Base-by-base conservation (phyloP, 2,329 filamentous ascomycete species). In the Pseudocercospora crystallina region DNA sequence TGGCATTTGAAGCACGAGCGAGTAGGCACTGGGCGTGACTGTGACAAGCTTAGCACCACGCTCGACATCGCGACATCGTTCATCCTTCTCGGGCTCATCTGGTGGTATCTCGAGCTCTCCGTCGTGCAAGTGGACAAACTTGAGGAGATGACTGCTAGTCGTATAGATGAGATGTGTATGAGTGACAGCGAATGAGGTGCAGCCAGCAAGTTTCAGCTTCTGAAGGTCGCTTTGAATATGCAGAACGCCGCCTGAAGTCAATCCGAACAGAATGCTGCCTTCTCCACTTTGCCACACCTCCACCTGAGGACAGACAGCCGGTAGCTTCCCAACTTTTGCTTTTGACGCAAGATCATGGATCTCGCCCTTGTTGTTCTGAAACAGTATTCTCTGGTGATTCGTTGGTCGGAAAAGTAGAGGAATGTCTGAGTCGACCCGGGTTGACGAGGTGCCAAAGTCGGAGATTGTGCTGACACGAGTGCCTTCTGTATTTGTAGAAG, bases 1-100 rank as follows among this genome's bases (percentile, higher is more conserved):
- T 1, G 94, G 94, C 89, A 96, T 96, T 68, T 99, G 94, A 3
- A 99, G 76, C 0, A 95, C 82, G 8, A 99, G 76, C 46, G 84
- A 87, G 72, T 95, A 94, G 35, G 84, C 87, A 3, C 89, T 89
- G 1, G 94, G 92, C 70, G 96, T 91, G 26, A 90, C 90, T 1
- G 89, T 94, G 15, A 99, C 84, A 11, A 99, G 79, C 42, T 84
- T 85, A 2, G 88, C 90, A 12, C 94, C 94, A 58, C 94, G 84
- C 70, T 99, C 94, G 49, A 99, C 87, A 61, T 84, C 95, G 59
- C 94, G 82, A 68, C 92, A 97, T 64, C 94, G 79, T 70, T 99
- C 94, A 61, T 97, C 94, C 29, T 81, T 86, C 68, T 96, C 91
- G 0, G 91, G 91, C 39, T 96, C 90, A 68, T 99, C 92, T 9